Evolutionary conservation across 371 early-diverging fungal genomes (phyloP).

Genomic region (Fennellomyces sp.): DNA sequence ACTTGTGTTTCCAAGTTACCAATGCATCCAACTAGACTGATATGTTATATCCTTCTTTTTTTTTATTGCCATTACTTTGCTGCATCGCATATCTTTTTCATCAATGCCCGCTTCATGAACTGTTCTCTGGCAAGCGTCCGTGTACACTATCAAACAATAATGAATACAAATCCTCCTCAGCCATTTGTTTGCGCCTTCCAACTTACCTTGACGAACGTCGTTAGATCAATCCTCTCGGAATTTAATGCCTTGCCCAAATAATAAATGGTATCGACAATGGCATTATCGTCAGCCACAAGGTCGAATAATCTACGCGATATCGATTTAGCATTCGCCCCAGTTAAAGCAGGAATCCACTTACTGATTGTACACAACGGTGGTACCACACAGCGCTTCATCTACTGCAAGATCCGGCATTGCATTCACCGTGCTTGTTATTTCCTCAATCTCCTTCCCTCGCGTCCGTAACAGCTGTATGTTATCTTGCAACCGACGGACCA

Average conservation of each 20-base stretch:
- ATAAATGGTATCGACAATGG: slow-evolving; percentile 91
- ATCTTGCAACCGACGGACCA: slow-evolving; percentile 53
- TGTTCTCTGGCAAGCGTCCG: slow-evolving; percentile 83
- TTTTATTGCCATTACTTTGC: slow-evolving; percentile 4
- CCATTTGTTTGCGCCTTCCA: neutral
- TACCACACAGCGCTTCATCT: slow-evolving; percentile 70
- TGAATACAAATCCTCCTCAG: neutral
- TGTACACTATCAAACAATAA: slow-evolving; percentile 53
- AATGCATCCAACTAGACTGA: slow-evolving; percentile 26
- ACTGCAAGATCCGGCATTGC: slow-evolving; percentile 66
- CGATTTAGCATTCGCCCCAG: neutral
- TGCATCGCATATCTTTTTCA: slow-evolving; percentile 63
- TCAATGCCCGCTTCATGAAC: slow-evolving; percentile 85
- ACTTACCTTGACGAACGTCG: slow-evolving; percentile 71
- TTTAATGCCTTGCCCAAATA: slow-evolving; percentile 79
- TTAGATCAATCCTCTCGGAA: slow-evolving; percentile 67
- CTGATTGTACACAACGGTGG: slow-evolving; percentile 81
- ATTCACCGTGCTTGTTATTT: slow-evolving; percentile 52
- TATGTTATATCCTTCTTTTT: neutral
- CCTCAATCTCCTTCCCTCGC: slow-evolving; percentile 56
- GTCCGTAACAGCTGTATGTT: slow-evolving; percentile 67
- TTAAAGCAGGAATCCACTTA: too few species aligned
- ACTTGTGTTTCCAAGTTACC: slow-evolving; percentile 89
- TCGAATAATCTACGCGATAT: slow-evolving; percentile 68
- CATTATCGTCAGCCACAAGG: slow-evolving; percentile 86